A percentile compares a stretch with the other conserved stretches of the same genome.
Conservation (phyloP, 306 rosid genomes). For the Vigna angularis region DNA sequence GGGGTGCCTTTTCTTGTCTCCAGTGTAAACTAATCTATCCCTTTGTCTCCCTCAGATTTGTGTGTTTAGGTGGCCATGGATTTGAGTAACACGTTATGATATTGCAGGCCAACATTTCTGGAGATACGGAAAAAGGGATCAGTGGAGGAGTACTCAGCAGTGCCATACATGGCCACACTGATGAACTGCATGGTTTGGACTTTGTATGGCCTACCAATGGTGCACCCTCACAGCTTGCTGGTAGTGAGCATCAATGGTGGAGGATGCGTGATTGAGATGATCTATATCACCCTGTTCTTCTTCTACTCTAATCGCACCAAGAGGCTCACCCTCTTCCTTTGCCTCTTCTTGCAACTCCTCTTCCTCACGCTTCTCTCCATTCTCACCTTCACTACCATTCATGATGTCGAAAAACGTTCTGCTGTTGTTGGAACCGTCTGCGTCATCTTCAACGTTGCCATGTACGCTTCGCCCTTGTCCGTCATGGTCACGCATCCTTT, state of each 20-base stretch:
- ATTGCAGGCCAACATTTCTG: slow-evolving; percentile 69
- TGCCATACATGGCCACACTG: slow-evolving; percentile 74
- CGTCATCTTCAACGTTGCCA: slow-evolving; percentile 69
- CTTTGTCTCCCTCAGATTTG: too few species aligned
- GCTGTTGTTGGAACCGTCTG: slow-evolving; percentile 67
- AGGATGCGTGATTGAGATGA: slow-evolving; percentile 60
- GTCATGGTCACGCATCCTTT: slow-evolving; percentile 56
- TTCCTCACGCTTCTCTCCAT: slow-evolving; percentile 51
- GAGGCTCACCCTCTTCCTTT: slow-evolving; percentile 54
- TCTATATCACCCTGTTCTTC: slow-evolving; percentile 63
- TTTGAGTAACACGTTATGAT: too few species aligned
- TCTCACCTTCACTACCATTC: slow-evolving; percentile 49
- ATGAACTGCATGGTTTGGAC: slow-evolving; percentile 82
- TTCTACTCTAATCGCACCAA: slow-evolving; percentile 54
- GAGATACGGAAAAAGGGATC: slow-evolving; percentile 69
- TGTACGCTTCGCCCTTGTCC: slow-evolving; percentile 80
- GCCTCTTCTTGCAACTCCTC: slow-evolving; percentile 52
- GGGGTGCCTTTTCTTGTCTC: slow-evolving; percentile 73
- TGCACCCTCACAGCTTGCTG: slow-evolving; percentile 64
- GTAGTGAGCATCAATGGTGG: slow-evolving; percentile 72
- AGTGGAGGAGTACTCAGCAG: slow-evolving; percentile 73
- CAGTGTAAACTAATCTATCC: slow-evolving; percentile 57
- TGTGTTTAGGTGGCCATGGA: too few species aligned
- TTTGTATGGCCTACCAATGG: slow-evolving; percentile 70
- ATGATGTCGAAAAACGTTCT: slow-evolving; percentile 54